Evolutionary conservation across 352 stramenopile genomes (phyloP).

Genomic region (Phytophthora pisi): DNA sequence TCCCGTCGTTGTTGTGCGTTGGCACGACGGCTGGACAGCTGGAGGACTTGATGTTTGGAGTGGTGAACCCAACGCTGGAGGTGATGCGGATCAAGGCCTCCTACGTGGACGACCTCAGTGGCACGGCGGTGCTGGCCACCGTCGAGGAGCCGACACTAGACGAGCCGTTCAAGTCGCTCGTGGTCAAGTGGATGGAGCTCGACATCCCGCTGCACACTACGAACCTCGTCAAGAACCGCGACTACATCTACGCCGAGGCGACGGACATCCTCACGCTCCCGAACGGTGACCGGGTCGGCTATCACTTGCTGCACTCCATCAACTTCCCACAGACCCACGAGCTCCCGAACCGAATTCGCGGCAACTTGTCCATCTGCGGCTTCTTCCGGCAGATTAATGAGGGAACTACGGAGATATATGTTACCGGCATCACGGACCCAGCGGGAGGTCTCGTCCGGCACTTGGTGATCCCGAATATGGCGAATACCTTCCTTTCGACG

Average conservation of each 20-base stretch:
- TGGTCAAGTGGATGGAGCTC: constrained; percentile 43
- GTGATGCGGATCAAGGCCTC: constrained; percentile 41
- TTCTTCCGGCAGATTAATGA: constrained; percentile 30
- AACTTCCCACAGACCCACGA: constrained; percentile 31
- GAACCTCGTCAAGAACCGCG: constrained; percentile 38
- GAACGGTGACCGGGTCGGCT: constrained; percentile 43
- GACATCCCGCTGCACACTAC: constrained; percentile 34
- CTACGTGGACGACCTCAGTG: constrained; percentile 47
- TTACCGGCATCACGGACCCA: constrained; percentile 41
- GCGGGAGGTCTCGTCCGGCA: constrained; percentile 28
- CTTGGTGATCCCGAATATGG: constrained; percentile 31
- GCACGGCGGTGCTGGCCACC: constrained; percentile 40
- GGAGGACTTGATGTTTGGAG: constrained; percentile 42
- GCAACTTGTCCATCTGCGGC: constrained; percentile 30
- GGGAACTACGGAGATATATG: constrained; percentile 26
- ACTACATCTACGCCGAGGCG: constrained; percentile 53
- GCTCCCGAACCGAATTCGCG: constrained; percentile 25
- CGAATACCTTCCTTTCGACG: constrained; percentile 23
- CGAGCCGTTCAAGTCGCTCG: constrained; percentile 47
- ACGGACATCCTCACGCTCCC: constrained; percentile 43
- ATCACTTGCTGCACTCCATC: constrained; percentile 47
- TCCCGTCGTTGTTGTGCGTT: constrained; percentile 36
- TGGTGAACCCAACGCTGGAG: constrained; percentile 38
- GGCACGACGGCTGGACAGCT: constrained; percentile 32
- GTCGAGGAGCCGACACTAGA: constrained; percentile 46